A percentile compares a stretch with the other conserved stretches of the same genome.
These are phyloP conservation scores for Nemania sp. DNA, from an alignment of 2,329 filamentous ascomycete species.

Conservation along the genomic window DNA sequence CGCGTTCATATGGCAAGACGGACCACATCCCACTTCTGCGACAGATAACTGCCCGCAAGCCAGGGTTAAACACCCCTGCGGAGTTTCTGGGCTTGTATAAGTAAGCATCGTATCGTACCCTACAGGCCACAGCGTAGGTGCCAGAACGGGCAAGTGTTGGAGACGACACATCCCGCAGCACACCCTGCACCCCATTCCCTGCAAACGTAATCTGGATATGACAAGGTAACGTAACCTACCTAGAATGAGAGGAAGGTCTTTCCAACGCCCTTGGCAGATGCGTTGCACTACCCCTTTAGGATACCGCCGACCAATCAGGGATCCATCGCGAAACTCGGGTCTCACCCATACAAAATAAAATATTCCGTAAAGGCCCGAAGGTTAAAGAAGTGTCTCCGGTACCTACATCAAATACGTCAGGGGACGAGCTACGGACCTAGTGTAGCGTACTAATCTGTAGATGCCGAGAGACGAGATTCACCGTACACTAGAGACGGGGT, in stretches of 20 bases:
- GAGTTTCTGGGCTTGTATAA: conserved; percentile 2
- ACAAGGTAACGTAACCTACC: background rate
- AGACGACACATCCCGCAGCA: background rate
- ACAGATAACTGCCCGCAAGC: background rate
- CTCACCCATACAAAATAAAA: no score
- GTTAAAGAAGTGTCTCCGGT: no score
- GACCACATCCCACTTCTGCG: no score
- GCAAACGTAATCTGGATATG: conserved; percentile 1
- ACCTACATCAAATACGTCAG: no score
- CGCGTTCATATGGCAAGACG: no score
- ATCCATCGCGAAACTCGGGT: conserved; percentile 12
- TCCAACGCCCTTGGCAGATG: conserved; percentile 12
- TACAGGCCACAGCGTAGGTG: background rate
- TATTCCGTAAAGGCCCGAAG: no score
- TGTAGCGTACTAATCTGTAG: no score
- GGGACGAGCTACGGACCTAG: no score
- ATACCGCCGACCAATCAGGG: conserved; percentile 18
- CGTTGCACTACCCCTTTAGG: conserved; percentile 19
- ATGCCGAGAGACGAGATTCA: no score
- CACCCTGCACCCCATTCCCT: no score
- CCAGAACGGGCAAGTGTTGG: background rate
- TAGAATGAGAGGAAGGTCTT: background rate
- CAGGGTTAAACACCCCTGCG: background rate
- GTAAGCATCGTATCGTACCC: background rate
- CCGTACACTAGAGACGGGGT: no score